A percentile compares a stretch with the other conserved stretches of the same genome.
phyloP scores from a whole-genome alignment of 768 basidiomycete species.

The Lactifluus pinguis region DNA sequence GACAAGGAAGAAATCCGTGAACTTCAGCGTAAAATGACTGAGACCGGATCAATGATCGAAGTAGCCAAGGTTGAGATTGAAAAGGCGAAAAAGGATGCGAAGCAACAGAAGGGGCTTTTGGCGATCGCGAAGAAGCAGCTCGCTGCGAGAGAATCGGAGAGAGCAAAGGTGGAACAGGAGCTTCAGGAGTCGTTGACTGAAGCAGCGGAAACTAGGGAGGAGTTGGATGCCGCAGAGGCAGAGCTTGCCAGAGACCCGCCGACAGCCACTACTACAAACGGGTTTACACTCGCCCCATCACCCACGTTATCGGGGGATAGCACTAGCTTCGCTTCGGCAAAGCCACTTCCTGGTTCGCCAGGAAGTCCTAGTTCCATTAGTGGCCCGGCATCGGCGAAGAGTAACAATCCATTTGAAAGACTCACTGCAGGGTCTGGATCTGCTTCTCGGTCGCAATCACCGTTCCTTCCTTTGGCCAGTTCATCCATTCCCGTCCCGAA shows the following conservation, averaged over 20 bases:
- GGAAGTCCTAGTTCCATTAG: constrained; percentile 36
- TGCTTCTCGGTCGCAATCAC: constrained; percentile 45
- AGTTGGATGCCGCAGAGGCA: constrained; percentile 47
- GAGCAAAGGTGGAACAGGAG: constrained; percentile 61
- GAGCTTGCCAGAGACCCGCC: constrained; percentile 33
- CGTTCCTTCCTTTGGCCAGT: constrained; percentile 45
- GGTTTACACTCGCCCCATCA: constrained; percentile 22
- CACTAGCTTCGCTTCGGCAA: constrained; percentile 52
- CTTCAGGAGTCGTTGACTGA: constrained; percentile 56
- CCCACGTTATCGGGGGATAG: constrained; percentile 36
- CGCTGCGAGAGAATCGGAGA: constrained; percentile 70
- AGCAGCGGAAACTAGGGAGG: constrained; percentile 40
- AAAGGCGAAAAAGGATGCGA: constrained; percentile 85
- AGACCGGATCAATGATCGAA: constrained; percentile 66
- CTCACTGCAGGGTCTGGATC: constrained; percentile 33
- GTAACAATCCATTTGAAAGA: constrained; percentile 88
- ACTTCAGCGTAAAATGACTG: constrained; percentile 76
- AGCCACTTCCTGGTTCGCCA: constrained; percentile 66
- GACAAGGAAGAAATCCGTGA: constrained; percentile 94
- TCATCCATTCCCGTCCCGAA: constrained; percentile 25
- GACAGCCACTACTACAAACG: constrained; percentile 21
- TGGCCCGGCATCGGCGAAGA: constrained; percentile 45
- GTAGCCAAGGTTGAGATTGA: constrained; percentile 67
- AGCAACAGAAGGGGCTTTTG: constrained; percentile 91
- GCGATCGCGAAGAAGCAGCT: constrained; percentile 95